phyloP scores from a whole-genome alignment of 768 basidiomycete genomes.

The Rhizopogon vinicolor region DNA sequence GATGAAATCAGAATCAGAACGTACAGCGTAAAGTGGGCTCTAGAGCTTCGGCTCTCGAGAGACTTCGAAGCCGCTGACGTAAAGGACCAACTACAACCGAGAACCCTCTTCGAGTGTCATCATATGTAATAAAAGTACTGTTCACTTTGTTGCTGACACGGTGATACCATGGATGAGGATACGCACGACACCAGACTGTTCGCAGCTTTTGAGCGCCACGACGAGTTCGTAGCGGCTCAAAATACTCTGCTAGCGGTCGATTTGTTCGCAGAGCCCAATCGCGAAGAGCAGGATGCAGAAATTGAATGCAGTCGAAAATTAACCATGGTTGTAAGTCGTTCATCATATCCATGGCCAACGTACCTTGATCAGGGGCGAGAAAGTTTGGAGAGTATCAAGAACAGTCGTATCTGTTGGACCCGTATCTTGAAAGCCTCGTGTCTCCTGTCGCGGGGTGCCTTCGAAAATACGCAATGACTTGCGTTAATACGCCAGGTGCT shows the following conservation, averaged over 20 bases:
- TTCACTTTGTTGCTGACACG: neutral
- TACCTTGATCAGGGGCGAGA: neutral
- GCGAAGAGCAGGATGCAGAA: slow-evolving; percentile 43
- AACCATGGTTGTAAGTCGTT: slow-evolving; percentile 42
- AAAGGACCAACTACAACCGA: neutral
- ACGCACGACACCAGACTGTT: slow-evolving; percentile 40
- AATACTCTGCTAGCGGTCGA: slow-evolving; percentile 44
- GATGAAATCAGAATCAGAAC: neutral
- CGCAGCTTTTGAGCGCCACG: slow-evolving; percentile 56
- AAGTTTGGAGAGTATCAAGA: slow-evolving; percentile 92
- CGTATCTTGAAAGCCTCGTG: slow-evolving; percentile 76
- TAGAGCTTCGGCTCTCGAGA: neutral
- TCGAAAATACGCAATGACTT: slow-evolving; percentile 46
- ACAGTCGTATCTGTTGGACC: slow-evolving; percentile 89
- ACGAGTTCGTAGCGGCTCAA: slow-evolving; percentile 55
- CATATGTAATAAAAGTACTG: neutral
- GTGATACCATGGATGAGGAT: slow-evolving; percentile 33
- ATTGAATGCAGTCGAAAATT: slow-evolving; percentile 37
- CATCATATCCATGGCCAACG: neutral
- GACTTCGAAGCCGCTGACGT: neutral
- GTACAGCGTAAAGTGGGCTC: neutral
- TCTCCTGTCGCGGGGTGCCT: slow-evolving; percentile 66
- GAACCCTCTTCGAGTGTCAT: slow-evolving; percentile 8
- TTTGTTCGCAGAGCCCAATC: slow-evolving; percentile 36
- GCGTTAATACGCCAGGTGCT: slow-evolving; percentile 23